A percentile compares a stretch with the other conserved stretches of the same genome.
Conservation (phyloP, 768 basidiomycete genomes). For the Wakefieldia striispora region DNA sequence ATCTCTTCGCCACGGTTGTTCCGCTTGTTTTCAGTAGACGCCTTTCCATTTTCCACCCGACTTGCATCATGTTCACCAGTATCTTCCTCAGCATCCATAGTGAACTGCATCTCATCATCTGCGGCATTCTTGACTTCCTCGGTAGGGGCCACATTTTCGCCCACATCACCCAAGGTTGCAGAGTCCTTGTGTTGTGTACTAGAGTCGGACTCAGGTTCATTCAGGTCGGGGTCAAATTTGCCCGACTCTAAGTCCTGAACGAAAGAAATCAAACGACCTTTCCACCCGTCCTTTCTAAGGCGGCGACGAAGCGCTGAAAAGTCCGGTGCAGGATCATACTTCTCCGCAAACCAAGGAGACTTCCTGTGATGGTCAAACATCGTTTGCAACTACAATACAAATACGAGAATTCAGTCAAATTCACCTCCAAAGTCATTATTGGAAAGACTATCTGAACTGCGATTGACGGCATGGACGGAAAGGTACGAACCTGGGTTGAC, state of each 20-base stretch:
- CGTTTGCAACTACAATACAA: constrained; percentile 79
- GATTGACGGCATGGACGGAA: constrained; percentile 12
- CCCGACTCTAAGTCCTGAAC: constrained; percentile 79
- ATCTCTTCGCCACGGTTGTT: constrained; percentile 67
- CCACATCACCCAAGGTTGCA: constrained; percentile 34
- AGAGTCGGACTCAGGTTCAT: constrained; percentile 56
- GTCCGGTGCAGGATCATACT: constrained; percentile 81
- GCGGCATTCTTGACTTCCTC: constrained; percentile 56
- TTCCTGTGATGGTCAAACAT: constrained; percentile 95
- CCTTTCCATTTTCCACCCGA: constrained; percentile 62
- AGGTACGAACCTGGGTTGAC: constrained; percentile 74
- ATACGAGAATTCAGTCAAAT: constrained; percentile 27
- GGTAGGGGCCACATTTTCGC: constrained; percentile 30
- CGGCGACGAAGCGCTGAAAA: constrained; percentile 69
- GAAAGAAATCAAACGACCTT: constrained; percentile 68
- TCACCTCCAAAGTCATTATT: constrained; percentile 3
- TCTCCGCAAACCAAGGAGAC: constrained; percentile 97
- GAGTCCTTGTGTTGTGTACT: constrained; percentile 54
- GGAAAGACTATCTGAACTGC: constrained; percentile 14
- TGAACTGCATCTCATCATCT: constrained; percentile 77
- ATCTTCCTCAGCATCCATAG: constrained; percentile 72
- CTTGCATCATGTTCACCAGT: constrained; percentile 54
- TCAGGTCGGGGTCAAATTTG: constrained; percentile 77
- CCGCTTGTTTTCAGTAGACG: constrained; percentile 42
- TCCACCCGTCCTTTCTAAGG: constrained; percentile 84